Conservation (phyloP, 192 early-diverging fungal species). For the Linnemannia schmuckeri region DNA sequence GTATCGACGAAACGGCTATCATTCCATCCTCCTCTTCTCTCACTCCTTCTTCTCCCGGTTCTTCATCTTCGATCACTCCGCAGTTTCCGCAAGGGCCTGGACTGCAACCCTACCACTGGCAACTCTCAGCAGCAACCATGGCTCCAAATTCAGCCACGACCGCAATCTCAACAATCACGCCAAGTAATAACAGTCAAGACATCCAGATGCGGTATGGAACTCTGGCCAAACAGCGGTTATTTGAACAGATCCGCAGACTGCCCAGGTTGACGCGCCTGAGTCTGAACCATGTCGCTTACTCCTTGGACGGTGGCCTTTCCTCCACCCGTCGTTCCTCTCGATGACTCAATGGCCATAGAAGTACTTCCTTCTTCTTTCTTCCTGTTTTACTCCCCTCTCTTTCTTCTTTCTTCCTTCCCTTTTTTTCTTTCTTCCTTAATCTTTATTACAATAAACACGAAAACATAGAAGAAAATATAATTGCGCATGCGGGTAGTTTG, state of each 20-base stretch:
- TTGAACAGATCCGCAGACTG: constrained; percentile 30
- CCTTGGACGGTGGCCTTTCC: not conserved
- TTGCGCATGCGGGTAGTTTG: not conserved
- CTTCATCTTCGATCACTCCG: not conserved
- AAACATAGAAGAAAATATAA: not conserved
- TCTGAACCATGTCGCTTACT: constrained; percentile 37
- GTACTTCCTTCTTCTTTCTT: not conserved
- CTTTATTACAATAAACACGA: not conserved
- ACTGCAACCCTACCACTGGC: constrained; percentile 25
- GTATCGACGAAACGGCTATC: not conserved
- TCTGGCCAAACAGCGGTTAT: constrained; percentile 21
- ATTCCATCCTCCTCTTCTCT: not conserved
- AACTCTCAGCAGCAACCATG: not conserved
- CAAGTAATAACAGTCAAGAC: not conserved
- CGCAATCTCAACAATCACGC: not conserved
- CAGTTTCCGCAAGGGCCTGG: not conserved
- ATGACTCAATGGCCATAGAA: not conserved
- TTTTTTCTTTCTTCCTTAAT: not conserved
- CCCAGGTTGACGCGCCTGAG: constrained; percentile 18
- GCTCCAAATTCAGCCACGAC: not conserved
- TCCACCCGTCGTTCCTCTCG: not conserved
- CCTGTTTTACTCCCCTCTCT: not conserved
- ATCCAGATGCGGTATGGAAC: not conserved
- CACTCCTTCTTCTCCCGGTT: not conserved
- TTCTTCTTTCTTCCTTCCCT: not conserved